Conservation (phyloP, 495 filamentous ascomycete species). For the Cudoniella acicularis region DNA sequence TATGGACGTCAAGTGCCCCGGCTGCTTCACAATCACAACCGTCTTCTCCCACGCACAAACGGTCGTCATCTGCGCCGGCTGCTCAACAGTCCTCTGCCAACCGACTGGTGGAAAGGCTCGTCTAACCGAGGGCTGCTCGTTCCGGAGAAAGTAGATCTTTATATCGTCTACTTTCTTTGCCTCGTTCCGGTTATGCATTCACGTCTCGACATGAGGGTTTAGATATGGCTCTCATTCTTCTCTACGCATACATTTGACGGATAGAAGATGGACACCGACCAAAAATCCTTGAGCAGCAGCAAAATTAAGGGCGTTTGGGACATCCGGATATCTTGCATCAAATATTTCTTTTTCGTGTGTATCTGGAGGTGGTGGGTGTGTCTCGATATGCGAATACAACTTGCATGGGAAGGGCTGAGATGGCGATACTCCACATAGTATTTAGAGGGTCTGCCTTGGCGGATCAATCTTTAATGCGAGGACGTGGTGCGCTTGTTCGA, state of each 20-base stretch:
- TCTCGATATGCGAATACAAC: constrained; percentile 32
- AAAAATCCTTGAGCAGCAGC: constrained; percentile 45
- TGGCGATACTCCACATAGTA: constrained; percentile 43
- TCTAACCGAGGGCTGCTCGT: constrained; percentile 98
- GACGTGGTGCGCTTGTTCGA: constrained; percentile 53
- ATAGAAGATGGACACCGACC: constrained; percentile 72
- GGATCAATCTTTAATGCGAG: constrained; percentile 40
- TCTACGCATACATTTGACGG: constrained; percentile 41
- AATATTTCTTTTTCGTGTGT: constrained; percentile 27
- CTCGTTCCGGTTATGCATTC: constrained; percentile 28
- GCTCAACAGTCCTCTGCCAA: constrained; percentile 96
- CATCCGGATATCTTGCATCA: constrained; percentile 87
- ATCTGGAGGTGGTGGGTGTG: constrained; percentile 13
- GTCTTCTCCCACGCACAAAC: constrained; percentile 99
- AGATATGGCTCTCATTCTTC: constrained; percentile 22
- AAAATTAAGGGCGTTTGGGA: constrained; percentile 53
- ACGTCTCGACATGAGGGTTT: constrained; percentile 22
- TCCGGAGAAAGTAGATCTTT: constrained; percentile 91
- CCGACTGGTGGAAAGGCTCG: constrained; percentile 97
- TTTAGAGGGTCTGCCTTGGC: constrained; percentile 29
- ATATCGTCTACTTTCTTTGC: constrained; percentile 21
- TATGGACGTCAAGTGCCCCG: constrained; percentile 99
- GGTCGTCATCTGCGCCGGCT: constrained; percentile 98
- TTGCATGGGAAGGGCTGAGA: constrained; percentile 53
- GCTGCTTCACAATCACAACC: constrained; percentile 99